Percentiles rank a stretch among this genome's conserved stretches.
These are phyloP conservation scores for Pythium brassicae DNA, from an alignment of 352 stramenopile genomes.

Conservation along the genomic window DNA sequence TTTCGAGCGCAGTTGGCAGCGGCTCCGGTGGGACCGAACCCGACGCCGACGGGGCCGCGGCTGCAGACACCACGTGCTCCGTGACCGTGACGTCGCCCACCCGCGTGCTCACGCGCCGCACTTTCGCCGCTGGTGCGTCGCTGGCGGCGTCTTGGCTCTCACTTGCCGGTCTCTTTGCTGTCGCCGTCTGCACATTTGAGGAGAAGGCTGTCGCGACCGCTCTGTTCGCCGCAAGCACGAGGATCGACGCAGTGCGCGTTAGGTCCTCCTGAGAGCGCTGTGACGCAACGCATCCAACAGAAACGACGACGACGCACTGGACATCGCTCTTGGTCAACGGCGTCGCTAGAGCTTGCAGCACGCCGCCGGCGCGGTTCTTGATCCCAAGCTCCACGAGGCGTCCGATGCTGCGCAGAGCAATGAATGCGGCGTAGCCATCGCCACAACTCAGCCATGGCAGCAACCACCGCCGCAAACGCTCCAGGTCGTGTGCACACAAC, in stretches of 20 bases:
- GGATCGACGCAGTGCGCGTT: background rate
- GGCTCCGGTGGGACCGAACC: background rate
- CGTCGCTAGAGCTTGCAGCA: slow-evolving; percentile 43
- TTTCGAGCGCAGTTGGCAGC: background rate
- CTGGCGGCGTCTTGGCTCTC: background rate
- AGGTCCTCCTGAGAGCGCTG: background rate
- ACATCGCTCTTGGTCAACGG: slow-evolving; percentile 58
- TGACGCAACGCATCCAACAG: background rate
- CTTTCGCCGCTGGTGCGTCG: slow-evolving; percentile 4
- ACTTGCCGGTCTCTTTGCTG: background rate
- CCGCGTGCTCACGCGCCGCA: slow-evolving; percentile 13
- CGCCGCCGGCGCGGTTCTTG: slow-evolving; percentile 56
- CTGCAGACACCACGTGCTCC: slow-evolving; percentile 5
- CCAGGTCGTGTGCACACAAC: background rate
- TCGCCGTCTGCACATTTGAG: background rate
- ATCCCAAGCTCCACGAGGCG: slow-evolving; percentile 78
- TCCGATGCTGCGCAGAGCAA: slow-evolving; percentile 57
- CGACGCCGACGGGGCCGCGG: background rate
- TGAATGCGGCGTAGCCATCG: too few relatives aligned
- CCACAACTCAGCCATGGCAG: background rate
- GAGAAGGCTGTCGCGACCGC: slow-evolving; percentile 9
- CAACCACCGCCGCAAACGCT: background rate
- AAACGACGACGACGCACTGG: slow-evolving; percentile 22
- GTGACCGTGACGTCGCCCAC: slow-evolving; percentile 9
- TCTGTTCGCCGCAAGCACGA: slow-evolving; percentile 1